Conservation (phyloP, 2,329 filamentous ascomycete genomes). For the Coniochaeta hoffmannii region DNA sequence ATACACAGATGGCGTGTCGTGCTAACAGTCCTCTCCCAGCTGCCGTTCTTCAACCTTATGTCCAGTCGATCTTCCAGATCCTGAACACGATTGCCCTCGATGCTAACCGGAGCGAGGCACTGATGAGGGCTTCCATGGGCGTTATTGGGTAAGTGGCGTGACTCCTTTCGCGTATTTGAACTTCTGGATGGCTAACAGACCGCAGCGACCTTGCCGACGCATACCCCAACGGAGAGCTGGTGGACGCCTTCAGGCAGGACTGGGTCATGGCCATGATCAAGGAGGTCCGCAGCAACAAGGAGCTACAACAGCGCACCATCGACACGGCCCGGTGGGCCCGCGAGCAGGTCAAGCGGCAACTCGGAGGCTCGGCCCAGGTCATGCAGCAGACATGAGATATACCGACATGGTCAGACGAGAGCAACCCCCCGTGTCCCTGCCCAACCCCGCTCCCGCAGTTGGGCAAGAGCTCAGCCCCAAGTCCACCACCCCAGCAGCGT, state of each 20-base stretch:
- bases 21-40: conserved; percentile 40
- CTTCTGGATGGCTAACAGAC: conserved; percentile 25
- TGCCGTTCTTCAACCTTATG: conserved; percentile 64
- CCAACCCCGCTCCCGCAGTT: background rate
- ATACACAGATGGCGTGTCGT: background rate
- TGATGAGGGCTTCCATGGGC: conserved; percentile 93
- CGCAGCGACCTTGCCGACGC: conserved; percentile 83
- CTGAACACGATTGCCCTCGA: conserved; percentile 76
- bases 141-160: conserved; percentile 72
- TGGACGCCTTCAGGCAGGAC: conserved; percentile 77
- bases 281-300: conserved; percentile 82
- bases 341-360: conserved; percentile 93
- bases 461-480: conserved; percentile 1
- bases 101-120: conserved; percentile 79
- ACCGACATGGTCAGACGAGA: background rate
- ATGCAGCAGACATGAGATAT: conserved; percentile 43
- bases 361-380: conserved; percentile 44
- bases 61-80: conserved; percentile 80
- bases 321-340: conserved; percentile 96
- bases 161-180: conserved; percentile 1
- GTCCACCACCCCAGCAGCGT: conserved; percentile 3
- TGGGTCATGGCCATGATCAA: conserved; percentile 88
- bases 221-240: conserved; percentile 84
- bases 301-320: conserved; percentile 77
- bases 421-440: background rate